Base-by-base conservation (phyloP, 148 eudicot genomes). In the Pouteria glomerata region DNA sequence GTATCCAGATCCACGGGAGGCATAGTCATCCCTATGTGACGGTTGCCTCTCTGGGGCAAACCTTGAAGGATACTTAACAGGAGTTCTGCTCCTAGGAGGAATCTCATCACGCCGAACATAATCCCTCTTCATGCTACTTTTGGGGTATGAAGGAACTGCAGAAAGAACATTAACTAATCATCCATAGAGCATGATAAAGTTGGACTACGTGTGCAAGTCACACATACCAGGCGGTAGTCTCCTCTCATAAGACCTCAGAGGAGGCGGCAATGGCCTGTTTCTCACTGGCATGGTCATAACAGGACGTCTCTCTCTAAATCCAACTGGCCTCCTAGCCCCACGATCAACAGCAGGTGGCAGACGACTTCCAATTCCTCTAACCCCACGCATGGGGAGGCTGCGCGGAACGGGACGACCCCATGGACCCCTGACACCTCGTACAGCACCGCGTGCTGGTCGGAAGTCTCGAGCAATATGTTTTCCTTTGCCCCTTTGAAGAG, bases 191-290 rank as follows among this genome's bases (percentile, higher is more conserved):
- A 27, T 18, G 21, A 39, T 21, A 62, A 34, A 30, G 44, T n/a
- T n/a, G n/a, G n/a, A n/a, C n/a, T n/a, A n/a, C n/a, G n/a, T n/a
- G n/a, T n/a, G n/a, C n/a, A 33, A 65, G 21, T 70, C 3, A 73
- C 33, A 19, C 78, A 79, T 89, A 95, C 98, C 98, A 68, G 97
- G 96, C 61, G 92, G n/a, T n/a, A n/a, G 85, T 56, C 96, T 88
- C 76, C 96, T 86, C 12, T 89, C 90, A 85, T 91, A 89, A 48
- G 98, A 83, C 83, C 97, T 84, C 29, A 89, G 79, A 15, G 83
- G 82, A 62, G 98, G 96, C 61, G 96, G 80, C 74, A 83, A 68
- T 24, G 92, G 88, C 71, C 97, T 85, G 47, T 82, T 74, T 81
- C 97, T 84, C 14, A 89, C 68, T 52, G 97, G 97, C 76, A 72